phyloP scores from a whole-genome alignment of 495 filamentous ascomycete genomes.

The Apiosordaria backusii region DNA sequence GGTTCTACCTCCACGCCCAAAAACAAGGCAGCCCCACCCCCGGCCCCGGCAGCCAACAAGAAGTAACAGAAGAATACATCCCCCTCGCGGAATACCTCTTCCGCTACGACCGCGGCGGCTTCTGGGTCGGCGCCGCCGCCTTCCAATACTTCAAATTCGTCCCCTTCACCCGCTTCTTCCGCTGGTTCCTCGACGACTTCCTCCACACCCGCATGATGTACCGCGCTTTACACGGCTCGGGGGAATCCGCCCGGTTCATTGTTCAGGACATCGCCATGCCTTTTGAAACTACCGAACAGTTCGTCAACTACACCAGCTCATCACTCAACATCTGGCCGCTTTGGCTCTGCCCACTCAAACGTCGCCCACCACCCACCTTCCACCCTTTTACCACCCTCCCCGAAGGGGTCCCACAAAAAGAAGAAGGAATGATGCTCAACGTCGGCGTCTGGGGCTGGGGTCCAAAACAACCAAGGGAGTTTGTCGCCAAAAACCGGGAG shows the following conservation, averaged over 20 bases:
- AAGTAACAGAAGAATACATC: constrained; percentile 32
- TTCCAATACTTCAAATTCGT: constrained; percentile 52
- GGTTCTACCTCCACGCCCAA: constrained; percentile 52
- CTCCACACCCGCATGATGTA: constrained; percentile 63
- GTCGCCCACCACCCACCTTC: constrained; percentile 42
- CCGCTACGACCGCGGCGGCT: constrained; percentile 59
- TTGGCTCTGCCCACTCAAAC: constrained; percentile 57
- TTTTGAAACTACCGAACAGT: constrained; percentile 44
- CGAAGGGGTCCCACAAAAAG: constrained; percentile 15
- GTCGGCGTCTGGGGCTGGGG: constrained; percentile 56
- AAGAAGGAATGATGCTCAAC: constrained; percentile 48
- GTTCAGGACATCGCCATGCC: constrained; percentile 59
- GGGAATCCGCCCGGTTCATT: constrained; percentile 50
- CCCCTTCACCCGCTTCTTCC: constrained; percentile 53
- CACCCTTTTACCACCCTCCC: constrained; percentile 42
- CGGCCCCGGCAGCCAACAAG: too few species aligned
- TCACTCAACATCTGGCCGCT: constrained; percentile 54
- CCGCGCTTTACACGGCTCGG: constrained; percentile 55
- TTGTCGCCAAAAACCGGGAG: constrained; percentile 57
- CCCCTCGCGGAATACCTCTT: constrained; percentile 57
- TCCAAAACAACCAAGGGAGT: constrained; percentile 36
- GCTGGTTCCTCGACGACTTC: constrained; percentile 60
- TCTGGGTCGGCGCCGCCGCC: constrained; percentile 56
- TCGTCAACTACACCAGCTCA: constrained; percentile 50
- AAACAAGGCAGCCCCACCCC: constrained; percentile 21